These are phyloP conservation scores for Gliomastix tumulicola DNA, from an alignment of 2,329 filamentous ascomycete species.

Conservation along the genomic window DNA sequence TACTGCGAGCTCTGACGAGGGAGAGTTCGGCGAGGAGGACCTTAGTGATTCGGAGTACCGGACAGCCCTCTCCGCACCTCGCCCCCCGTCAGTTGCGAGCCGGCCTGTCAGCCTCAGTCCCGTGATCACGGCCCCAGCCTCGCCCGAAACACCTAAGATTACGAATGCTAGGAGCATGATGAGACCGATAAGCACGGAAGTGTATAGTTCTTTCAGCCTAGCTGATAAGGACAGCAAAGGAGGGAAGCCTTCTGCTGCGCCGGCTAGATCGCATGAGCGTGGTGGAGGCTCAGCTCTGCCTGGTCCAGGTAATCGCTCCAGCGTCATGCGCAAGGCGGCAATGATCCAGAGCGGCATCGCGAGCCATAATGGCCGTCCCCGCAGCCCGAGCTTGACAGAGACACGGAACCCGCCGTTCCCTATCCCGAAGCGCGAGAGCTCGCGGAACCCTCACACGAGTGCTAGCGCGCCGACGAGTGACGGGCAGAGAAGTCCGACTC, in stretches of 20 bases:
- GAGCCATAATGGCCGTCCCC: slow-evolving; percentile 56
- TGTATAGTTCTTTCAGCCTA: slow-evolving; percentile 35
- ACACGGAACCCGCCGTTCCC: slow-evolving; percentile 72
- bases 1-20: slow-evolving; percentile 60
- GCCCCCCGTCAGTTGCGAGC: slow-evolving; percentile 33
- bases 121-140: slow-evolving; percentile 26
- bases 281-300: slow-evolving; percentile 1
- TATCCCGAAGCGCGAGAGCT: slow-evolving; percentile 84
- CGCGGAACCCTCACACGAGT: slow-evolving; percentile 62
- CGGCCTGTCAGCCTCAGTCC: slow-evolving; percentile 35
- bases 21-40: slow-evolving; percentile 53
- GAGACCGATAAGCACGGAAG: slow-evolving; percentile 31
- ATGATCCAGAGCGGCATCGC: slow-evolving; percentile 75
- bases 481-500: slow-evolving; percentile 70
- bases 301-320: slow-evolving; percentile 36
- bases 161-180: slow-evolving; percentile 10
- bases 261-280: slow-evolving; percentile 1
- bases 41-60: slow-evolving; percentile 61
- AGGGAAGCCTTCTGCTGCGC: background rate
- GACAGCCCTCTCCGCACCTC: slow-evolving; percentile 58
- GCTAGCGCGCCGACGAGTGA: slow-evolving; percentile 58
- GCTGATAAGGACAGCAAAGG: slow-evolving; percentile 26
- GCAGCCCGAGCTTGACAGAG: slow-evolving; percentile 60
- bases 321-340: slow-evolving; percentile 68
- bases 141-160: slow-evolving; percentile 31